Evolutionary conservation across 2,329 filamentous ascomycete species (phyloP).

Genomic region (Trichoderma sp.): DNA sequence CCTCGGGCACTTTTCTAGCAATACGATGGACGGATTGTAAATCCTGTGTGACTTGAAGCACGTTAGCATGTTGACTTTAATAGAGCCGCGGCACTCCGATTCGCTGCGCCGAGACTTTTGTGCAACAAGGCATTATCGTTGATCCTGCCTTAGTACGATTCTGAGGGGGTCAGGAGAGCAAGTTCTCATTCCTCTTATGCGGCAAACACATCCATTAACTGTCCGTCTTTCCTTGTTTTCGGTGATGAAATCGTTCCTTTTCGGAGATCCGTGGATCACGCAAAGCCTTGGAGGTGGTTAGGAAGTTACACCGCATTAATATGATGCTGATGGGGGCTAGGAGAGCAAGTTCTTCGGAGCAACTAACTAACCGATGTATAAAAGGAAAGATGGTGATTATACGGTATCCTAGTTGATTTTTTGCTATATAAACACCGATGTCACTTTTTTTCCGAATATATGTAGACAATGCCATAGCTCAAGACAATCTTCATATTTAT

Average conservation of each 20-base stretch:
- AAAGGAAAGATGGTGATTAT: background rate
- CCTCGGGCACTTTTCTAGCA: background rate
- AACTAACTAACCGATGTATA: background rate
- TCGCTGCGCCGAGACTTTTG: background rate
- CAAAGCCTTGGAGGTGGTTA: too few relatives aligned
- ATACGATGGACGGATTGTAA: background rate
- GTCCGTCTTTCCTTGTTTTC: too few relatives aligned
- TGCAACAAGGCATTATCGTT: background rate
- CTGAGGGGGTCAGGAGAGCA: background rate
- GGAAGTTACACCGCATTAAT: too few relatives aligned
- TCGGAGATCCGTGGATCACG: too few relatives aligned
- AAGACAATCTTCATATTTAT: background rate
- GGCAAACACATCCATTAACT: too few relatives aligned
- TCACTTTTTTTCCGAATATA: background rate
- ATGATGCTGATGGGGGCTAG: too few relatives aligned
- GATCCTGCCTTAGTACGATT: background rate
- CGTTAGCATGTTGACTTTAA: background rate
- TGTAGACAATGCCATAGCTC: background rate
- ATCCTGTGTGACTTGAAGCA: background rate
- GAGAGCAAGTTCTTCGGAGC: background rate
- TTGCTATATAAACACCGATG: background rate
- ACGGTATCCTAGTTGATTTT: background rate
- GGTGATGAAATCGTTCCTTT: too few relatives aligned
- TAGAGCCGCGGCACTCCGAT: background rate
- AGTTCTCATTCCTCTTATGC: too few relatives aligned